Evolutionary conservation across 345 rosid genomes (phyloP).

Genomic region (Citrus sinensis): DVS_A1.0 CM039163.1:8579501-8580000

Average conservation of each 20-base stretch:
- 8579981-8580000: no score
- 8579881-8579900: not conserved
- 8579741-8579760: not conserved
- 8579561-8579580: no score
- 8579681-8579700: no score
- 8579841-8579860: not conserved
- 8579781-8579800: not conserved
- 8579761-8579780: conserved; percentile 3
- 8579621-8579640: no score
- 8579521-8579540: not conserved
- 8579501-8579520: conserved; percentile 8
- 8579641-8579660: no score
- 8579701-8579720: not conserved
- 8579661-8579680: no score
- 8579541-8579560: not conserved
- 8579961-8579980: no score
- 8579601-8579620: no score
- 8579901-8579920: not conserved
- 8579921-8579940: not conserved
- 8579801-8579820: not conserved
- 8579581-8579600: no score
- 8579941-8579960: not conserved
- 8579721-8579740: not conserved
- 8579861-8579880: not conserved
- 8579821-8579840: not conserved